phyloP scores from a whole-genome alignment of 345 rosid species.

The Luvunga scandens region DNA sequence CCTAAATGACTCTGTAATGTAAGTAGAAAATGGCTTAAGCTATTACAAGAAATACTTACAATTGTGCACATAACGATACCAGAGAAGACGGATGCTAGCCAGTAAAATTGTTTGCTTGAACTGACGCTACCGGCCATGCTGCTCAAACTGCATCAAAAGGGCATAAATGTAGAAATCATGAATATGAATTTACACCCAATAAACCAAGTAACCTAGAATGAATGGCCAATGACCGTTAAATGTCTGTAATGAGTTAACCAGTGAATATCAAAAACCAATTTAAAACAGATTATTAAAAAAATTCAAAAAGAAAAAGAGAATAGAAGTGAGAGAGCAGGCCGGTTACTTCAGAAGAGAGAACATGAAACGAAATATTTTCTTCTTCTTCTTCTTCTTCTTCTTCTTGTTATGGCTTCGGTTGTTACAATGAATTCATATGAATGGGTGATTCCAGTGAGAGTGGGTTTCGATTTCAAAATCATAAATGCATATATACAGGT shows the following conservation, averaged over 20 bases:
- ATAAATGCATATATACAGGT: background rate
- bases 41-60: constrained; percentile 30
- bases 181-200: background rate
- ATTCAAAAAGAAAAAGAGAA: too few species aligned
- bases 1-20: background rate
- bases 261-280: background rate
- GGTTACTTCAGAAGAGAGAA: background rate
- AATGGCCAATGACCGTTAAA: background rate
- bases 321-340: background rate
- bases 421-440: background rate
- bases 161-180: background rate
- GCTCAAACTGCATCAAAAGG: constrained; percentile 12
- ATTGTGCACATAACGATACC: constrained; percentile 51
- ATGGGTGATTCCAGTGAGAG: background rate
- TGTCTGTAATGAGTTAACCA: background rate
- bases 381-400: too few species aligned
- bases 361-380: too few species aligned
- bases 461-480: background rate
- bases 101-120: constrained; percentile 26
- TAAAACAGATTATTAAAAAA: too few species aligned
- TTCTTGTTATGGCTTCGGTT: too few species aligned
- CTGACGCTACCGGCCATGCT: constrained; percentile 22
- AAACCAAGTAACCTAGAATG: background rate
- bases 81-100: constrained; percentile 33
- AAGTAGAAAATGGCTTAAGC: background rate